Percentiles rank a stretch among this genome's conserved stretches.
phyloP scores from a whole-genome alignment of 2,329 filamentous ascomycete species.

The Aspergillus japonicus region DNA sequence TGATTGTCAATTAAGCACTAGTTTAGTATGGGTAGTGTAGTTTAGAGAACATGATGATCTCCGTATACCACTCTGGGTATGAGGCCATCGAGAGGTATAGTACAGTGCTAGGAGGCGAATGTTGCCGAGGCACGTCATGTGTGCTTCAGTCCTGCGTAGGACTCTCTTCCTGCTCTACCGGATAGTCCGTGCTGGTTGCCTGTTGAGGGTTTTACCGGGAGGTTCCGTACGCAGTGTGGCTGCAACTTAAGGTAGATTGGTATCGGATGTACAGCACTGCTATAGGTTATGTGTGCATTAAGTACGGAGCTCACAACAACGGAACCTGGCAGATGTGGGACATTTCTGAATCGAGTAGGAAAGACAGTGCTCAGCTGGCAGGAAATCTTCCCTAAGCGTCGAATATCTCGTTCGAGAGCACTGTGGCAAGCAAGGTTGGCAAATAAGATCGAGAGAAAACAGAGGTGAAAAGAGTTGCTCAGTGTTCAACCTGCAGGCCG shows the following conservation, averaged over 20 bases:
- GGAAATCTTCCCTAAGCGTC: neutral
- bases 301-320: neutral
- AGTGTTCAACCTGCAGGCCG: neutral
- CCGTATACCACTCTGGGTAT: neutral
- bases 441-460: neutral
- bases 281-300: too few relatives aligned
- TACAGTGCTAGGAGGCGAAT: neutral
- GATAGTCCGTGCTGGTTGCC: neutral
- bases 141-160: neutral
- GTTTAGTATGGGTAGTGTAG: neutral
- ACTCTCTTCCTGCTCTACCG: neutral
- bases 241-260: neutral
- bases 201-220: neutral
- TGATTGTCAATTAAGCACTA: too few relatives aligned
- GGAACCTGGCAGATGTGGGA: neutral
- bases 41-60: neutral
- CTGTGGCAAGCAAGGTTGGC: neutral
- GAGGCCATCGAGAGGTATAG: neutral
- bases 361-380: too few relatives aligned
- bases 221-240: neutral
- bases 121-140: neutral
- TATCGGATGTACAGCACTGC: neutral
- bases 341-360: neutral
- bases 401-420: neutral
- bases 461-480: neutral